Evolutionary conservation across 2,329 filamentous ascomycete genomes (phyloP).

Genomic region (Fusarium sp.): DNA sequence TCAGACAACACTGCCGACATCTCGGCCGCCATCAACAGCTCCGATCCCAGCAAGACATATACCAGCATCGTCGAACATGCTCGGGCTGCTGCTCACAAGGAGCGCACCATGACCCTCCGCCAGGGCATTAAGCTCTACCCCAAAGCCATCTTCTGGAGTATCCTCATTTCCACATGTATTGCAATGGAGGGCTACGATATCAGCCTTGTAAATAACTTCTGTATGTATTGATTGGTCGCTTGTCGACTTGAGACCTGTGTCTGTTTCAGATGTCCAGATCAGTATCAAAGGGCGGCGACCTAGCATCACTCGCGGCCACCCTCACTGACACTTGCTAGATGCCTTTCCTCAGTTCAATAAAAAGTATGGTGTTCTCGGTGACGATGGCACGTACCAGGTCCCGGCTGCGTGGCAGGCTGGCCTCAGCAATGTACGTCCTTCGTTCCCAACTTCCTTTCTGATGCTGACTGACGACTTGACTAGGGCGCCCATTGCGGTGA

Average conservation of each 20-base stretch:
- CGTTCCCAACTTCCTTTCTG: background rate
- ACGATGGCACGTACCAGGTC: slow-evolving; percentile 62
- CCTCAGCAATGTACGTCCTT: slow-evolving; percentile 59
- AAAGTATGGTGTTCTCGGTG: slow-evolving; percentile 62
- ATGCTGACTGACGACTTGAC: slow-evolving; percentile 36
- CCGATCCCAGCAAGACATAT: slow-evolving; percentile 27
- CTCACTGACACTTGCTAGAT: slow-evolving; percentile 46
- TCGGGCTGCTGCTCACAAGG: slow-evolving; percentile 36
- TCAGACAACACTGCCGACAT: slow-evolving; percentile 27
- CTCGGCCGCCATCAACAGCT: slow-evolving; percentile 18
- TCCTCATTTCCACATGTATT: slow-evolving; percentile 39
- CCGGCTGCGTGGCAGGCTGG: slow-evolving; percentile 70
- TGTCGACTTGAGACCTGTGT: background rate
- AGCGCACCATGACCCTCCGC: slow-evolving; percentile 37
- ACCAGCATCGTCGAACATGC: slow-evolving; percentile 37
- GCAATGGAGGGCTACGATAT: slow-evolving; percentile 40
- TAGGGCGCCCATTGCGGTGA: slow-evolving; percentile 67
- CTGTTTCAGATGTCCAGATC: background rate
- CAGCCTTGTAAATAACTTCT: slow-evolving; percentile 39
- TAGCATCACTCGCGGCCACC: background rate
- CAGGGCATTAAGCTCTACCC: slow-evolving; percentile 39
- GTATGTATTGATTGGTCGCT: slow-evolving; percentile 16
- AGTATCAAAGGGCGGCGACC: background rate
- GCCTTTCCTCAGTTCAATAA: slow-evolving; percentile 66
- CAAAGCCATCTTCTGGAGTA: slow-evolving; percentile 37